Evolutionary conservation across 441 rosid genomes (phyloP).

Genomic region (Omphalea diandra): DNA sequence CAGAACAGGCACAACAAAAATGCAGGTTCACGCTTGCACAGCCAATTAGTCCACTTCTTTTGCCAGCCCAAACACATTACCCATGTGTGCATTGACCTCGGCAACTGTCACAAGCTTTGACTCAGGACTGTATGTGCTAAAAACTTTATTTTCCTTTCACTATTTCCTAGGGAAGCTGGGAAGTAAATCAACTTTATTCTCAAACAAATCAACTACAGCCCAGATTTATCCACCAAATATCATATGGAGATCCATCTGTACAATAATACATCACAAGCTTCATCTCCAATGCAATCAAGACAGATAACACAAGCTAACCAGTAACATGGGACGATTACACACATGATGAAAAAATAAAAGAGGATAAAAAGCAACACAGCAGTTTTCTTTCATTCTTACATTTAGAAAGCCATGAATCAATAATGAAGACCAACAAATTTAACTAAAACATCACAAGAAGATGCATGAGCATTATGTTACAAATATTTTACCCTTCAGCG

Average conservation of each 20-base stretch:
- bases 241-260: background rate
- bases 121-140: background rate
- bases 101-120: background rate
- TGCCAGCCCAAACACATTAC: background rate
- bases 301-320: background rate
- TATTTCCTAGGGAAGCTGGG: background rate
- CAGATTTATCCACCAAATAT: background rate
- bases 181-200: background rate
- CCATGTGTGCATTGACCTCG: background rate
- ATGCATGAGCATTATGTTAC: constrained; percentile 7
- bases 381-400: background rate
- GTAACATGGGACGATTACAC: background rate
- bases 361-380: background rate
- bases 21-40: background rate
- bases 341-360: background rate
- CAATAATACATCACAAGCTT: background rate
- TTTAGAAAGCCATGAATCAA: background rate
- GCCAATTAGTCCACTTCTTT: background rate
- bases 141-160: background rate
- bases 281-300: background rate
- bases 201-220: background rate
- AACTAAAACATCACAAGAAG: constrained; percentile 1
- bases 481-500: constrained; percentile 44
- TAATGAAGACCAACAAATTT: background rate
- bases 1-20: background rate